A percentile compares a stretch with the other conserved stretches of the same genome.
Evolutionary conservation across 2,329 filamentous ascomycete species (phyloP).

Genomic region (Penicillium expansum): DNA sequence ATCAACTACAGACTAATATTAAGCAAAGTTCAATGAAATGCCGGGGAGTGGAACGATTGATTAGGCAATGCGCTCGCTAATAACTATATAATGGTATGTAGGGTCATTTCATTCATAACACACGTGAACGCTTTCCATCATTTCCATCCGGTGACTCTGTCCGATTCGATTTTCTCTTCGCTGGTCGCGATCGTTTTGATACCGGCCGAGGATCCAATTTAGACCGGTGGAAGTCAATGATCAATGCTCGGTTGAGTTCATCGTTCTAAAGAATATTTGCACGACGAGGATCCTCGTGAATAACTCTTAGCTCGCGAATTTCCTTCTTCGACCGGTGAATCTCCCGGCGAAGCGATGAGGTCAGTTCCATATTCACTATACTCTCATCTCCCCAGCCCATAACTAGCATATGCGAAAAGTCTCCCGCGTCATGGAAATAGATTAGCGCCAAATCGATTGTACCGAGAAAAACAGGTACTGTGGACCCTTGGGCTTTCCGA

Average conservation of each 20-base stretch:
- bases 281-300: conserved; percentile 15
- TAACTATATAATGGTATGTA: not conserved
- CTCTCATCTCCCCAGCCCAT: not conserved
- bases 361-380: not conserved
- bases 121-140: not conserved
- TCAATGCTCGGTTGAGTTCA: not conserved
- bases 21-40: not conserved
- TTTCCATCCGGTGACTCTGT: not conserved
- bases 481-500: conserved; percentile 7
- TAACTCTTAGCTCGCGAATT: conserved; percentile 10
- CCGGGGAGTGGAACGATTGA: not conserved
- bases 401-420: not conserved
- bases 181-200: not conserved
- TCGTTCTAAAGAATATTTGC: not conserved
- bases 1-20: too few species aligned
- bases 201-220: not conserved
- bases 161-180: not conserved
- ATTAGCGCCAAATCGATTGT: conserved; percentile 13
- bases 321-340: not conserved
- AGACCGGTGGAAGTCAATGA: not conserved
- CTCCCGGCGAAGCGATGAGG: not conserved
- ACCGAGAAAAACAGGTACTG: conserved; percentile 16
- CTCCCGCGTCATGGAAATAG: conserved; percentile 27
- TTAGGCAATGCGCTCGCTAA: too few species aligned
- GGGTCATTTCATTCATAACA: not conserved